Evolutionary conservation across 2,329 filamentous ascomycete species (phyloP).

Genomic region (Blastomyces gilchristii): DNA sequence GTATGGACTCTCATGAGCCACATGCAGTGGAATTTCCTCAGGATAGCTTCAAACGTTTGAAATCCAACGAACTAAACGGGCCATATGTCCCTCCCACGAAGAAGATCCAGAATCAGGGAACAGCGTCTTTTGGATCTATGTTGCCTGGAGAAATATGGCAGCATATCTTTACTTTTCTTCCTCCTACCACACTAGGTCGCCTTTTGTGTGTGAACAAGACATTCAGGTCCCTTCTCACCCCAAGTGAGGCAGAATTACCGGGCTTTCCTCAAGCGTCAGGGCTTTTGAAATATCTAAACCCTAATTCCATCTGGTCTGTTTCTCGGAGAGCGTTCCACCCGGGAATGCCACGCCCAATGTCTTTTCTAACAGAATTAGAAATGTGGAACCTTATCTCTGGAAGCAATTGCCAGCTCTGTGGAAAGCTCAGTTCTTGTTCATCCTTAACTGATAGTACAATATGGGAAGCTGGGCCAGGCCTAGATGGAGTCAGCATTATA

Average conservation of each 20-base stretch:
- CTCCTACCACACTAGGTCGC: conserved; percentile 53
- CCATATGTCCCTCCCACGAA: conserved; percentile 9
- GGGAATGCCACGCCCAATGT: conserved; percentile 58
- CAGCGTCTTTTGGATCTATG: conserved; percentile 19
- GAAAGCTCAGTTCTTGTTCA: conserved; percentile 26
- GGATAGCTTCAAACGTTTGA: conserved; percentile 16
- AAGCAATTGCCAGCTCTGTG: conserved; percentile 58
- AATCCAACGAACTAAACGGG: conserved; percentile 10
- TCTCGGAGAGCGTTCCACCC: conserved; percentile 57
- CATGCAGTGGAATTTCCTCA: conserved; percentile 3
- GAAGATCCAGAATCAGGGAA: background rate
- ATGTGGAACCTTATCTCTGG: conserved; percentile 66
- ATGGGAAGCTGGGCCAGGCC: conserved; percentile 53
- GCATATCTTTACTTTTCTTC: conserved; percentile 56
- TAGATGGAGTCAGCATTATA: conserved; percentile 50
- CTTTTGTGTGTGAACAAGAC: conserved; percentile 57
- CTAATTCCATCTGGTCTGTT: conserved; percentile 60
- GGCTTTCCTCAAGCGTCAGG: conserved; percentile 25
- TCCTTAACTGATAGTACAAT: conserved; percentile 28
- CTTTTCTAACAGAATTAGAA: conserved; percentile 55
- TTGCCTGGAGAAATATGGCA: conserved; percentile 59
- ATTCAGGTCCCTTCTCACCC: conserved; percentile 53
- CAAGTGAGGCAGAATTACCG: conserved; percentile 30
- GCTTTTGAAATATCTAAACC: conserved; percentile 35
- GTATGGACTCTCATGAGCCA: background rate